These are phyloP conservation scores for Diaporthe nobilis DNA, from an alignment of 2,329 filamentous ascomycete species.

Conservation along the genomic window DNA sequence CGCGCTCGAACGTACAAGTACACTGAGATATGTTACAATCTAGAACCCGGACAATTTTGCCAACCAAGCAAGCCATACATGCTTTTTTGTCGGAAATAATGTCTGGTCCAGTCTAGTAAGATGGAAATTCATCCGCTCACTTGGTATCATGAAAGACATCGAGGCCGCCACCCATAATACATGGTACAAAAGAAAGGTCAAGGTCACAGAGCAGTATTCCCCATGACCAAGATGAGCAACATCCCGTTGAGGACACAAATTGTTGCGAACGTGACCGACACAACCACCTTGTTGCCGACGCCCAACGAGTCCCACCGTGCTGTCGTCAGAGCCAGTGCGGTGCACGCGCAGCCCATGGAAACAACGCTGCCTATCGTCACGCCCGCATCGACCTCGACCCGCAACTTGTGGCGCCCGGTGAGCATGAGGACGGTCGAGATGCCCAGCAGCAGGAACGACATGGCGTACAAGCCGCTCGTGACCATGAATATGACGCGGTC, in stretches of 20 bases:
- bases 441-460: conserved; percentile 73
- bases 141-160: conserved; percentile 25
- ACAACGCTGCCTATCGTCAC: conserved; percentile 78
- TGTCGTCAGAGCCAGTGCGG: conserved; percentile 71
- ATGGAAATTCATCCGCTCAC: conserved; percentile 7
- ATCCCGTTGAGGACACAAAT: conserved; percentile 66
- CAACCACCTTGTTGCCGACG: conserved; percentile 59
- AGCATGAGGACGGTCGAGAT: conserved; percentile 76
- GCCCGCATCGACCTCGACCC: conserved; percentile 80
- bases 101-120: conserved; percentile 27
- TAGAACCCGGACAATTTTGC: conserved; percentile 1
- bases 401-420: conserved; percentile 77
- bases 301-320: conserved; percentile 63
- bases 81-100: neutral
- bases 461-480: conserved; percentile 68
- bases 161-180: neutral
- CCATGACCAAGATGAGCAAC: conserved; percentile 65
- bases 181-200: conserved; percentile 1
- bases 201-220: conserved; percentile 49
- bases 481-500: conserved; percentile 70
- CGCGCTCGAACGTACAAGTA: neutral
- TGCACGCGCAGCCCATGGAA: conserved; percentile 74
- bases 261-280: conserved; percentile 58
- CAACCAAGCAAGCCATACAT: neutral
- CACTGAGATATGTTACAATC: conserved; percentile 15